Conservation (phyloP, 2,329 filamentous ascomycete genomes). For the Colletotrichum camelliae region DNA sequence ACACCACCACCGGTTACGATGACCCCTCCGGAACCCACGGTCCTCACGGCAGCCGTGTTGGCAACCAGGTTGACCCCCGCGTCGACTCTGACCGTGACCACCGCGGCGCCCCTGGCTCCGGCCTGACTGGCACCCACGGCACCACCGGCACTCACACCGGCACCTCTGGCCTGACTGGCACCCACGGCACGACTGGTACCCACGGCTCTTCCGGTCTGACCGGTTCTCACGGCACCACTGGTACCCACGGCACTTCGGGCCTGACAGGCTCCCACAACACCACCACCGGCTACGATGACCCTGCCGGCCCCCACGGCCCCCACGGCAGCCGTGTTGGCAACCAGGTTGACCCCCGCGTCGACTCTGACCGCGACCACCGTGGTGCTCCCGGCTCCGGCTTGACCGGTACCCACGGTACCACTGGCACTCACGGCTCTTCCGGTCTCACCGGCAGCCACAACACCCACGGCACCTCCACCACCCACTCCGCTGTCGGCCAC, state of each 20-base stretch:
- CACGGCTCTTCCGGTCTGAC: constrained; percentile 25
- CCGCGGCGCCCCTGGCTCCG: constrained; percentile 17
- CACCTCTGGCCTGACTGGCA: no score
- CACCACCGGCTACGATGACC: constrained; percentile 6
- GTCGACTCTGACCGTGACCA: constrained; percentile 50
- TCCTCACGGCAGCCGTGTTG: constrained; percentile 41
- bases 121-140: constrained; percentile 9
- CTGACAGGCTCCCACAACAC: constrained; percentile 8
- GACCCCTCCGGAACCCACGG: constrained; percentile 34
- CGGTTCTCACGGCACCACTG: constrained; percentile 35
- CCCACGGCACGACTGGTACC: background rate
- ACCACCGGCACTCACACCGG: background rate
- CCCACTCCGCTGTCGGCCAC: constrained; percentile 39
- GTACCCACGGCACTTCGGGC: constrained; percentile 22
- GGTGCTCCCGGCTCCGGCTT: constrained; percentile 14
- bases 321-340: constrained; percentile 30
- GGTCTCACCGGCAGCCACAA: constrained; percentile 27
- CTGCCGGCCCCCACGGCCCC: background rate
- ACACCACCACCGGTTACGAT: constrained; percentile 30
- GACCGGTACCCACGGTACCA: constrained; percentile 1
- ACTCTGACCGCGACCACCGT: constrained; percentile 27
- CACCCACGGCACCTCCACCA: constrained; percentile 44
- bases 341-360: background rate
- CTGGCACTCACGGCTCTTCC: constrained; percentile 16
- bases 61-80: constrained; percentile 54